Evolutionary conservation across 768 basidiomycete genomes (phyloP).

Genomic region (Rhizopogon vesiculosus): DNA sequence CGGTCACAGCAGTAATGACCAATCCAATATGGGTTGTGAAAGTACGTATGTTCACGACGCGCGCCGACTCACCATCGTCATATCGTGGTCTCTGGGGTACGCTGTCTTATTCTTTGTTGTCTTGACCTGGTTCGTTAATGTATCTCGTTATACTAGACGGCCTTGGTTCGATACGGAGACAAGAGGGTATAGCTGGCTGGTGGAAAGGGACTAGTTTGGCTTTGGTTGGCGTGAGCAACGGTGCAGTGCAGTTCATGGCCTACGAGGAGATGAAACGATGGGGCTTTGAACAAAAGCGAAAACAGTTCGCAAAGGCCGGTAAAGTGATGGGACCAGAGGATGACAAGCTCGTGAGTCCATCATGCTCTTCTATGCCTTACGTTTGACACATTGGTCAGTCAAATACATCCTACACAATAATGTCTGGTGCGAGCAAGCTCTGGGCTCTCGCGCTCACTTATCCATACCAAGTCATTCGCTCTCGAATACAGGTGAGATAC

Average conservation of each 20-base stretch:
- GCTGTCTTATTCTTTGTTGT: conserved; percentile 1
- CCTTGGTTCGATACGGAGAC: conserved; percentile 58
- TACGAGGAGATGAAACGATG: conserved; percentile 96
- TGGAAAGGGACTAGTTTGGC: conserved; percentile 88
- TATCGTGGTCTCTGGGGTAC: conserved; percentile 79
- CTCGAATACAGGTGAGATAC: conserved; percentile 76
- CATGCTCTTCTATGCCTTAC: neutral
- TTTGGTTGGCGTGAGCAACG: conserved; percentile 89
- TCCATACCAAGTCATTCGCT: conserved; percentile 95
- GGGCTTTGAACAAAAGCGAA: conserved; percentile 77
- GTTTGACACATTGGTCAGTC: conserved; percentile 45
- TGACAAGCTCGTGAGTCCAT: conserved; percentile 75
- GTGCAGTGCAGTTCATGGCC: conserved; percentile 91
- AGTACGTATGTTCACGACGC: conserved; percentile 93
- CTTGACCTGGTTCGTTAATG: neutral
- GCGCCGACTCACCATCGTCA: conserved; percentile 56
- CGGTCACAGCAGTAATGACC: conserved; percentile 88
- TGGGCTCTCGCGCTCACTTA: conserved; percentile 83
- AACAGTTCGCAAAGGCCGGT: conserved; percentile 55
- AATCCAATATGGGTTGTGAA: conserved; percentile 98
- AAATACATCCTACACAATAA: conserved; percentile 85
- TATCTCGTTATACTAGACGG: conserved; percentile 46
- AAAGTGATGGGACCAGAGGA: conserved; percentile 63
- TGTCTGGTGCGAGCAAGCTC: conserved; percentile 90
- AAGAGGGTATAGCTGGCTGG: conserved; percentile 76